Conservation (phyloP, 163 green algal genomes). For the Scenedesmus sp. region DNA sequence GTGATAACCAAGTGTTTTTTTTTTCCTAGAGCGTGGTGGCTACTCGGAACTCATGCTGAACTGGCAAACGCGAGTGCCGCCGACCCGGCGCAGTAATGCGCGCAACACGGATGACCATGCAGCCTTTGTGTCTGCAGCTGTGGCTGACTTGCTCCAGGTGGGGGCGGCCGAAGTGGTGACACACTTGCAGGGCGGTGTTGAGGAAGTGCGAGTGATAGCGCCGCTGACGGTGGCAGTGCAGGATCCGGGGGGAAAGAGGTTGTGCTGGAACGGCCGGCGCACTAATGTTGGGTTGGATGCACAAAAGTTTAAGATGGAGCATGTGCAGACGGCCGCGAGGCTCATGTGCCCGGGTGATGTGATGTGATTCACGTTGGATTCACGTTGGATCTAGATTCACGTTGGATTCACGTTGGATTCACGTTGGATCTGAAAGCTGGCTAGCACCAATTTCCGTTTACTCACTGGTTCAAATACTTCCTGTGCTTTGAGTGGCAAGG, state of each 20-base stretch:
- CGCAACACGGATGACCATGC: too few species aligned
- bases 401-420: too few species aligned
- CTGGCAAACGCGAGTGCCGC: too few species aligned
- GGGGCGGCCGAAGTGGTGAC: neutral
- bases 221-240: slow-evolving; percentile 1
- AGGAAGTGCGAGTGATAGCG: neutral
- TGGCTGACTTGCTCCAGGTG: neutral
- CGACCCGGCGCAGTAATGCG: too few species aligned
- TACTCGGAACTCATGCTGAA: too few species aligned
- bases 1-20: too few species aligned
- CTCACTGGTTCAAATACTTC: slow-evolving; percentile 3
- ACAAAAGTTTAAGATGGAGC: slow-evolving; percentile 38
- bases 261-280: slow-evolving; percentile 35
- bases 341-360: slow-evolving; percentile 18
- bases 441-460: slow-evolving; percentile 23
- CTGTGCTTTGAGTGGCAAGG: slow-evolving; percentile 42
- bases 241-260: neutral
- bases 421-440: slow-evolving; percentile 30
- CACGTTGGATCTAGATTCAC: slow-evolving; percentile 25
- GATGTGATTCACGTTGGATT: slow-evolving; percentile 30
- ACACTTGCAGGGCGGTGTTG: neutral
- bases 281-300: neutral
- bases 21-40: too few species aligned
- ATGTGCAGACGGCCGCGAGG: neutral
- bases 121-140: neutral